Evolutionary conservation across 2,329 filamentous ascomycete genomes (phyloP), one percentile per base, ranked within the genome.

Genomic region (Paecilomyces formosus): DNA sequence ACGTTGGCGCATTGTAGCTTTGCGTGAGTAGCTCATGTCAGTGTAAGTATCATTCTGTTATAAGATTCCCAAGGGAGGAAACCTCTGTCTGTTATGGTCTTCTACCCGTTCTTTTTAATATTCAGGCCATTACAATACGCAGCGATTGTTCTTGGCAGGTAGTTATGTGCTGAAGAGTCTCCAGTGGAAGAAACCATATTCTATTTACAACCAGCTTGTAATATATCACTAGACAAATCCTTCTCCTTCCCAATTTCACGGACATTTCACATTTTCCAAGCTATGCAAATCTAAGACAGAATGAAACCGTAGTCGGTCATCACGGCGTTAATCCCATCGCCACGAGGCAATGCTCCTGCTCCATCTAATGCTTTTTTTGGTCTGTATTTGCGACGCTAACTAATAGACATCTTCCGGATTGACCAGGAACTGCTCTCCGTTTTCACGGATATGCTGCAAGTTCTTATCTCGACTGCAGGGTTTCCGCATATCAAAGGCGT

Each of bases 401-500:
- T 45, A 55, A 21, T 30, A 97, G 56, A 99, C 92, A 76, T 97
- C 90, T 61, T 90, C 86, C 1, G 92, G 90, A 54, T 83, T 79
- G 26, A 99, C 92, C 65, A 84, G 82, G 70, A 90, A 86, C 59
- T 85, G 81, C 78, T 94, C 89, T 18, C 94, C 94, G 66, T 93
- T 85, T 57, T 88, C 84, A 63, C 94, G 84, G 54, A 96, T 82
- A 74, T 95, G 90, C 72, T 89, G 83, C 59, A 82, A 77, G 58
- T 87, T 83, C 72, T 82, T 84, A 76, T 99, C 94, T 68, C 92
- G 84, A 74, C 84, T 89, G 78, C 93, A 85, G 39, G 91, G 85
- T 73, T 97, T 97, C 64, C 94, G 85, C 94, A 99, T 99, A 77
- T 99, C 94, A 72, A 90, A 94, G 18, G 93, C 94, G 78, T 97